Base-by-base conservation (phyloP, 1,139 yeast genomes). In the Pneumocystis murina region DNA sequence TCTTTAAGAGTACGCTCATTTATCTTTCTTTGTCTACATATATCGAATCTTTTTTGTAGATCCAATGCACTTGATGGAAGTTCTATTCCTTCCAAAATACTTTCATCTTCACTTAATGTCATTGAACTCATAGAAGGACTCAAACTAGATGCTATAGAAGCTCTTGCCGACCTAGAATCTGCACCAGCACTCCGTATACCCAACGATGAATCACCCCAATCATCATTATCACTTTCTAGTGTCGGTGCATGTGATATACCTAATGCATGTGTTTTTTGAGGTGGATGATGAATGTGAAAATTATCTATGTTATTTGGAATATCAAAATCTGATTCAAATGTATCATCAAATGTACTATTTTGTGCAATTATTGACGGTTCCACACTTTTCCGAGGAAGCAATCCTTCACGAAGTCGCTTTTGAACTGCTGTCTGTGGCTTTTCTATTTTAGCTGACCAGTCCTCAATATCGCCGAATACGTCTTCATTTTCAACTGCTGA, bases 61-160 rank as follows among this genome's bases (percentile, higher is more conserved):
- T 68, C 66, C 1, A 67, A 59, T 20, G 67, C 63, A 2, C 64
- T 66, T 14, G 64, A 65, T 20, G 70, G 70, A n/a, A 68, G 60
- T 38, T 68, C 69, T 28, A 68, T 60, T 24, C 69, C 70, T 10
- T 63, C 59, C 33, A 68, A 59, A 36, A 39, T 62, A 12, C 68
- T 68, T 12, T 67, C 69, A 36, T 65, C 66, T 33, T 63, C 68
- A 43, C 66, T 66, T 24, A 67, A 66, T 54, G 69, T 66, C 17
- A 65, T 61, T 10, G 65, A 62, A 28, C 62, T 62, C 6, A 59
- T 30, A 30, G 65, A 62, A 10, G 62, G 39, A 28, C 57, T 59
- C 12, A 48, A 48, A 36, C 61, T 59, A 33, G 64, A 64, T 17
- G 64, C 59, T n/a, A 60, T 54, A 10, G 64, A 63, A n/a, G 39